Percentiles rank a stretch among this genome's conserved stretches.
These are phyloP conservation scores for Neopestalotiopsis clavispora DNA, from an alignment of 2,329 filamentous ascomycete species.

Conservation along the genomic window DNA sequence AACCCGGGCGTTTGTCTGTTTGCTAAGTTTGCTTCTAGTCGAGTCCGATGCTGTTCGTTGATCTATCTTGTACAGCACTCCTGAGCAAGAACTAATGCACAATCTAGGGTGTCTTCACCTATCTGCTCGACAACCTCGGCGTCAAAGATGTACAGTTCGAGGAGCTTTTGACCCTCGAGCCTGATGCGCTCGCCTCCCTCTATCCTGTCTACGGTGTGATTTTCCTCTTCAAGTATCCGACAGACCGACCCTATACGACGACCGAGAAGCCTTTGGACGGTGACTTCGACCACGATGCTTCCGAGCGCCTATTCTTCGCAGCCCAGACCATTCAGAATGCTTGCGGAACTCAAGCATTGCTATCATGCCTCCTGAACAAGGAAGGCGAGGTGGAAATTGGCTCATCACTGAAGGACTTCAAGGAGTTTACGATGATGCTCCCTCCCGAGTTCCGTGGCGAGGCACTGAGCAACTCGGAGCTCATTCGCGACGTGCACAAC, in stretches of 20 bases:
- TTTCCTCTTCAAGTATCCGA: conserved; percentile 97
- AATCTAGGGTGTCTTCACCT: conserved; percentile 93
- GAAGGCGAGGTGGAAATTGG: conserved; percentile 71
- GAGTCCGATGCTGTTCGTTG: conserved; percentile 88
- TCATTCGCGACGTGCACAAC: conserved; percentile 83
- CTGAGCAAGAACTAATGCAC: conserved; percentile 33
- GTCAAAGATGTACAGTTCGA: conserved; percentile 96
- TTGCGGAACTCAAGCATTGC: conserved; percentile 92
- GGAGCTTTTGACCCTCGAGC: conserved; percentile 88
- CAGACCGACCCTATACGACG: conserved; percentile 65
- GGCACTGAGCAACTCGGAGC: conserved; percentile 65
- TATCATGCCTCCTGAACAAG: conserved; percentile 91
- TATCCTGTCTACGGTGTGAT: conserved; percentile 92
- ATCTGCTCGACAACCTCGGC: conserved; percentile 87
- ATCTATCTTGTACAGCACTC: background rate
- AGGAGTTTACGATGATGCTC: conserved; percentile 85
- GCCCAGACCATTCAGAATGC: conserved; percentile 98
- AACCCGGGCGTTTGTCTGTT: background rate
- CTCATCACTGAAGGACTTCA: conserved; percentile 73
- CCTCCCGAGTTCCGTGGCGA: conserved; percentile 73
- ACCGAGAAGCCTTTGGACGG: conserved; percentile 77
- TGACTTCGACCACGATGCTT: conserved; percentile 75
- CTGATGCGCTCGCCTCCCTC: conserved; percentile 71
- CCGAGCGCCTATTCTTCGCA: conserved; percentile 87
- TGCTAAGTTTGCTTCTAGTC: conserved; percentile 50